Evolutionary conservation across 129 eudicot genomes (phyloP).

Genomic region (Ambrosia artemisiifolia): DNA sequence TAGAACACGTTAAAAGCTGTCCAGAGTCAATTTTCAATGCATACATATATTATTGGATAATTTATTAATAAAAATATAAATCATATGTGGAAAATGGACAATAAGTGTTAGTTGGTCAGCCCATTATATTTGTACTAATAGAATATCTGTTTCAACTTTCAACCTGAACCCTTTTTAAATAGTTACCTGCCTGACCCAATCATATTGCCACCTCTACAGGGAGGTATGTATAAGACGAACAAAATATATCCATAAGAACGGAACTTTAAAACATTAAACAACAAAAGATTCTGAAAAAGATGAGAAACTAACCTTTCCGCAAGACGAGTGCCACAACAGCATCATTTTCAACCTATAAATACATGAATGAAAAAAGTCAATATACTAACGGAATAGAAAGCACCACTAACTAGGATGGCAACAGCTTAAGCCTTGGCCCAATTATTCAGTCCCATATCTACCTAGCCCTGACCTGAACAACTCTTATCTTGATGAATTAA

Average conservation of each 20-base stretch:
- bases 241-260: neutral
- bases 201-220: neutral
- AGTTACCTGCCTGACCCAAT: neutral
- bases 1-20: neutral
- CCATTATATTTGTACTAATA: neutral
- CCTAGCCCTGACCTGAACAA: neutral
- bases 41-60: neutral
- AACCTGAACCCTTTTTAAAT: neutral
- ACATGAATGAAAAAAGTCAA: conserved; percentile 12
- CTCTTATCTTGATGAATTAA: neutral
- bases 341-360: conserved; percentile 89
- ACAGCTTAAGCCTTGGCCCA: neutral
- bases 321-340: conserved; percentile 88
- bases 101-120: neutral
- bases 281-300: neutral
- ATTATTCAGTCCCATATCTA: neutral
- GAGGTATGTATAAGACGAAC: conserved; percentile 17
- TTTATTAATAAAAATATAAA: neutral
- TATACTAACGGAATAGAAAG: neutral
- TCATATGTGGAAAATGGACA: neutral
- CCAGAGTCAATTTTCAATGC: neutral
- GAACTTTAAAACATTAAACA: neutral
- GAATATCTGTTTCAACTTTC: neutral
- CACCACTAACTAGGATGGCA: neutral
- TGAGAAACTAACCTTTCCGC: conserved; percentile 76